These are phyloP conservation scores for Erigeron canadensis DNA, from an alignment of 129 eudicot genomes.

Conservation along the genomic window DNA sequence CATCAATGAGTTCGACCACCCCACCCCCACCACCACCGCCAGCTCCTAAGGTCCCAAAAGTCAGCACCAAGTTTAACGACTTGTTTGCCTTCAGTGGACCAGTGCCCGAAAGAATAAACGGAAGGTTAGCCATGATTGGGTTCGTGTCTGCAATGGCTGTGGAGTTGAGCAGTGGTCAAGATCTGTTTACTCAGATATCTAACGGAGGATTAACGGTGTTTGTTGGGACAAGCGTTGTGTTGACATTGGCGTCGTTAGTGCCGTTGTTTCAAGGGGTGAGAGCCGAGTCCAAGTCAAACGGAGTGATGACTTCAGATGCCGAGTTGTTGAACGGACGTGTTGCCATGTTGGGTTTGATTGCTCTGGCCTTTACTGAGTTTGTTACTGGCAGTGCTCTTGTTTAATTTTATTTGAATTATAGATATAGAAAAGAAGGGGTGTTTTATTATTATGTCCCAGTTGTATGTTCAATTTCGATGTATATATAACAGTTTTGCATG, in stretches of 20 bases:
- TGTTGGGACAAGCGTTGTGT: conserved; percentile 46
- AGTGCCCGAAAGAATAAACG: conserved; percentile 90
- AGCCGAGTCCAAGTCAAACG: conserved; percentile 55
- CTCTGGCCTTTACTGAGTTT: conserved; percentile 75
- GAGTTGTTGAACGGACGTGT: conserved; percentile 80
- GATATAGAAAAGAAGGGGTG: no score
- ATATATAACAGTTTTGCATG: no score
- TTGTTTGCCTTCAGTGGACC: conserved; percentile 85
- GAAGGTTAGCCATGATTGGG: conserved; percentile 88
- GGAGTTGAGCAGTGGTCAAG: conserved; percentile 36
- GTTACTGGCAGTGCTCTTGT: conserved; percentile 69
- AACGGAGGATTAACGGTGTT: conserved; percentile 65
- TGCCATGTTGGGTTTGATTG: conserved; percentile 81
- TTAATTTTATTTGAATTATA: no score
- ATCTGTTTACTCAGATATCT: conserved; percentile 51
- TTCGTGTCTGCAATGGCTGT: conserved; percentile 1
- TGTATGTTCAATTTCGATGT: no score
- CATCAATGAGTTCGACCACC: conserved; percentile 20
- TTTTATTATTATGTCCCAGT: no score
- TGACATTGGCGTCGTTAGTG: conserved; percentile 62
- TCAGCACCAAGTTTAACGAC: conserved; percentile 57
- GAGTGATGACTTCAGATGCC: conserved; percentile 73
- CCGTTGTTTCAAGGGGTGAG: conserved; percentile 74
- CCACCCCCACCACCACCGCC: conserved; percentile 32
- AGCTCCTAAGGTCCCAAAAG: conserved; percentile 39